Evolutionary conservation across 805 yeast genomes (phyloP), one percentile per base, ranked within the genome.

Genomic region (Danielia oregonensis): DNA sequence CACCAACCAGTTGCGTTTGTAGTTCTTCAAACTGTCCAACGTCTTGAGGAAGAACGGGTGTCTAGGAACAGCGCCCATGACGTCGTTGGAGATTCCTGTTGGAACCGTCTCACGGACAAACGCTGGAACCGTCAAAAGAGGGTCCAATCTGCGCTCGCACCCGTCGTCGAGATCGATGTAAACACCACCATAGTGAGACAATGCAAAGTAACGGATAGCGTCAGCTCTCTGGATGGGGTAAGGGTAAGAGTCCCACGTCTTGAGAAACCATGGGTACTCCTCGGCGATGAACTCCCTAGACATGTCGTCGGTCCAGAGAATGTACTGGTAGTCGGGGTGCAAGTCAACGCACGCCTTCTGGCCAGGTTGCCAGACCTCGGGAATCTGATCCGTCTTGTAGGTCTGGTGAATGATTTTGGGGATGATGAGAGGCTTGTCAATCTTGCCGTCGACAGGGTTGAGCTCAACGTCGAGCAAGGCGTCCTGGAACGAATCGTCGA

Each of bases 341-440:
- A 82, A 62, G 41, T 83, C 84, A 26, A 77, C 70, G 54, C 95
- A 86, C 17, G 76, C 74, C 54, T 79, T 72, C 52, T 86, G 95
- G 18, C 94, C 87, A 5, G 71, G 74, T 40, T 65, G 67, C 97
- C 97, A 89, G 30, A 73, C 68, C 32, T 79, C 88, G 3, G 97
- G 97, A 11, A 88, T 76, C 14, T 79, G 73, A 10, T 65, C 71
- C 14, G 86, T 83, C 55, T 85, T 88, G 61, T 89, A 89, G 10
- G 96, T 89, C 59, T 89, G 97, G 55, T 89, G 97, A 36, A 89
- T 87, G 55, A 88, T 87, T 52, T 83, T 85, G 24, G 97, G 97
- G 29, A 88, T 86, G 24, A 82, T 55, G 39, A 71, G 72, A 7
- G 79, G 78, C 37, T 64, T 63, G 13, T 59, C 61, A 14, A 63